Base-by-base conservation (phyloP, 2,329 filamentous ascomycete species). In the Claviceps quebecensis region DNA sequence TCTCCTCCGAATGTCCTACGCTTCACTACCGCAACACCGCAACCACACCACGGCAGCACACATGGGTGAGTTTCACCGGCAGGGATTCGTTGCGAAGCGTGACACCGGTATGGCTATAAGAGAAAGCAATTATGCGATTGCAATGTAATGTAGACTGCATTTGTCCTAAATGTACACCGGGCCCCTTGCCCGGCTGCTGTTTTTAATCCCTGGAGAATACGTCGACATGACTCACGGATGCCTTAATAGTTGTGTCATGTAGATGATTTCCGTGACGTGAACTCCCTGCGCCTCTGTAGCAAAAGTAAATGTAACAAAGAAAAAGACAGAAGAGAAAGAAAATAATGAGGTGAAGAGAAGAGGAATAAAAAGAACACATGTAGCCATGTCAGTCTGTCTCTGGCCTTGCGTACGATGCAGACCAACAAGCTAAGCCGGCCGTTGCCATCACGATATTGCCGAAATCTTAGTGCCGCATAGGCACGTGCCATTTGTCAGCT, bases 401-500 rank as follows among this genome's bases (percentile, higher is more conserved):
- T 50, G 29, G 13, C 38, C 9, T 34, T 49, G 40, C 3, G 16
- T 17, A 45, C 7, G 29, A 38, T 45, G 40, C 29, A 37, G 29
- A 11, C 29, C n/a, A 41, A 13, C 9, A 13, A 8, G 9, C 22
- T 6, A 40, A 19, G 8, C 8, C 39, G 17, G 39, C 17, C 16
- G n/a, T 40, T 41, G 5, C 39, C 41, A 41, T 53, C 51, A 53
- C 16, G 43, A 26, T 22, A n/a, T 7, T 22, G 48, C 17, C 45
- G 38, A 26, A 39, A 6, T n/a, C 26, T 22, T 45, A 50, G 36
- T 23, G 52, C 11, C 37, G 41, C 39, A 47, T 40, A 16, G 52
- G 41, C 52, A 54, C 45, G 11, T 45, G 47, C 52, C 52, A 54
- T 23, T 52, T 52, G 13, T 81, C 77, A 23, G 68, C 64, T 34